Evolutionary conservation across 2,329 filamentous ascomycete genomes (phyloP).

Genomic region (Waltergamsia citrina): DNA sequence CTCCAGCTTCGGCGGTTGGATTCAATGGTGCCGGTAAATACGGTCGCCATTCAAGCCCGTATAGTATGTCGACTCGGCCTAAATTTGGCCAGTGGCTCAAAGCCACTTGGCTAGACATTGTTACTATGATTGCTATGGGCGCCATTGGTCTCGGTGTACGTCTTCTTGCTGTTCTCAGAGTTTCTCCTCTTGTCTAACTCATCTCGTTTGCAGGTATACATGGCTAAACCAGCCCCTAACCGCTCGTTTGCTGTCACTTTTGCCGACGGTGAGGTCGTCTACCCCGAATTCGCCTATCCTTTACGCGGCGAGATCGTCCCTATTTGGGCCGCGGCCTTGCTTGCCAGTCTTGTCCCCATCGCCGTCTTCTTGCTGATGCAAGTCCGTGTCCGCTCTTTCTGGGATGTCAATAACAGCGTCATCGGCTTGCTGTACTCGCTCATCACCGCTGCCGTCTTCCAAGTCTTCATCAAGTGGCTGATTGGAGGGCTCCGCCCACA

Average conservation of each 20-base stretch:
- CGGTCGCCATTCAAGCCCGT: too few relatives aligned
- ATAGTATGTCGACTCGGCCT: slow-evolving; percentile 40
- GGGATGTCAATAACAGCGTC: slow-evolving; percentile 62
- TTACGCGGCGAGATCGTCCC: slow-evolving; percentile 61
- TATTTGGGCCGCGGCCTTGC: slow-evolving; percentile 59
- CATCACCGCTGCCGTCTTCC: slow-evolving; percentile 64
- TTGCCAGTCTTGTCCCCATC: slow-evolving; percentile 57
- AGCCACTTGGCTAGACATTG: slow-evolving; percentile 54
- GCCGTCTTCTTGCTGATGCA: slow-evolving; percentile 55
- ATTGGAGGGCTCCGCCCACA: slow-evolving; percentile 66
- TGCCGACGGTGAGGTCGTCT: slow-evolving; percentile 56
- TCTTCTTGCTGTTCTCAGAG: slow-evolving; percentile 3
- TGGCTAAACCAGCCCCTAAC: slow-evolving; percentile 53
- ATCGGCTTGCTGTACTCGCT: slow-evolving; percentile 62
- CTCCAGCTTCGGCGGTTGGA: too few relatives aligned
- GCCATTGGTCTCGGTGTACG: slow-evolving; percentile 57
- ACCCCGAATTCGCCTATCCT: slow-evolving; percentile 63
- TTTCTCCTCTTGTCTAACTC: background rate
- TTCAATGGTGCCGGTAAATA: too few relatives aligned
- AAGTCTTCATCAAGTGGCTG: slow-evolving; percentile 68
- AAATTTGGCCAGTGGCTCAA: slow-evolving; percentile 63
- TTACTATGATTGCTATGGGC: slow-evolving; percentile 59
- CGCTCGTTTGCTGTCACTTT: slow-evolving; percentile 64
- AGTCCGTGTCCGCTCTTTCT: slow-evolving; percentile 58
- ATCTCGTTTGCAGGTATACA: slow-evolving; percentile 49